Evolutionary conservation across 116 monocot species (phyloP).

Genomic region (Posidonia oceanica): DNA sequence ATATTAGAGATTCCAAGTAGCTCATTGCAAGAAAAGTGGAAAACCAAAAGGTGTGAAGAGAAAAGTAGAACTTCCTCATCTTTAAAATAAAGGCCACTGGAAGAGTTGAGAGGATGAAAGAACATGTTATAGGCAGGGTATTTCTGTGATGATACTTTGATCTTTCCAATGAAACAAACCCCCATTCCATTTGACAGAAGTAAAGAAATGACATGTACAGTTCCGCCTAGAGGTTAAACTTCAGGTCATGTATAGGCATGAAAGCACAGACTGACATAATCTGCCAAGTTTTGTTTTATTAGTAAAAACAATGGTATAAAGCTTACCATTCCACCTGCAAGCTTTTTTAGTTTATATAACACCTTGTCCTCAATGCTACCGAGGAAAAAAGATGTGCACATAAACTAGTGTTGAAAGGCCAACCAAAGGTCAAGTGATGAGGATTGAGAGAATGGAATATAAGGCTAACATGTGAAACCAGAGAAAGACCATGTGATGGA

Average conservation of each 20-base stretch:
- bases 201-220: not conserved
- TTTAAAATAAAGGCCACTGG: too few relatives aligned
- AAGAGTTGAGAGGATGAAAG: too few relatives aligned
- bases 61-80: too few relatives aligned
- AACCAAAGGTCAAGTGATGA: not conserved
- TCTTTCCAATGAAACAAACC: not conserved
- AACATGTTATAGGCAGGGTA: not conserved
- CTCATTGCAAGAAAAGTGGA: not conserved
- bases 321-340: too few relatives aligned
- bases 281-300: too few relatives aligned
- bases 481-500: constrained; percentile 31
- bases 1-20: not conserved
- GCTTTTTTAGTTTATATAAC: too few relatives aligned
- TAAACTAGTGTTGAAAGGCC: too few relatives aligned
- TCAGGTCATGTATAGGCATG: too few relatives aligned
- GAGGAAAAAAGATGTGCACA: too few relatives aligned
- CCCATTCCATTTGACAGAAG: not conserved
- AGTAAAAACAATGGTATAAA: too few relatives aligned
- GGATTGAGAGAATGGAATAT: constrained; percentile 14
- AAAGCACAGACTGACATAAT: too few relatives aligned
- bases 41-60: not conserved
- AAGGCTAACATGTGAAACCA: constrained; percentile 20
- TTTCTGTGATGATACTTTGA: not conserved
- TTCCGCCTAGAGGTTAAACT: not conserved
- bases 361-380: too few relatives aligned